Evolutionary conservation across 768 basidiomycete genomes (phyloP), one percentile per base, ranked within the genome.

Genomic region (Chalciporus sphaerocephalus): DNA sequence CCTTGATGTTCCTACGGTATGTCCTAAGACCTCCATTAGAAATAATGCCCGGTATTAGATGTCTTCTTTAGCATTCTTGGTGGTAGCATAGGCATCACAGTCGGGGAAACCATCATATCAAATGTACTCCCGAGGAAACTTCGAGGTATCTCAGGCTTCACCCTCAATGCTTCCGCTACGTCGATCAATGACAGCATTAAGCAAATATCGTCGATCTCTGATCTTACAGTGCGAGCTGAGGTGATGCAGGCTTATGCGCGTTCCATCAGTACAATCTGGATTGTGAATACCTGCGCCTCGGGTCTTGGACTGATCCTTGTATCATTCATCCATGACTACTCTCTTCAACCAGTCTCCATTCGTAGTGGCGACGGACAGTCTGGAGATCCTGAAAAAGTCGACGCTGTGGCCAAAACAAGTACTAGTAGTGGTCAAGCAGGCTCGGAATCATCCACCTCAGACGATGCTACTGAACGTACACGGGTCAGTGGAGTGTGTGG

Each of bases 41-140:
- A 2, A 21, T 23, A 32, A n/a, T 32, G 30, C 22, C n/a, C 28
- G 10, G 12, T 33, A 15, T 51, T 22, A 42, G 13, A n/a, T n/a
- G 22, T 41, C 11, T 17, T 38, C 30, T 41, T 12, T 52, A 85
- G 86, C 55, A 79, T 75, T 3, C 58, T 90, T 40, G 87, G 88
- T 13, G 85, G 83, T 28, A 85, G 87, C 2, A 70, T 91, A 21
- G 85, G 86, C 15, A 80, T 90, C 44, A 77, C 86, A 1, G 61
- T 87, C 35, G 86, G 87, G 23, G 81, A 89, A 56, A 78, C 80
- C 3, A 81, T 89, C 46, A 83, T 81, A 51, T 71, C 82, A 2
- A 81, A 78, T 38, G 80, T 81, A 30, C 53, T 63, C 13, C 44
- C 36, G 32, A 44, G 40, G 38, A 53, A 20, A 25, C 32, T 65